Percentiles rank a stretch among this genome's conserved stretches.
Conservation (phyloP, 306 rosid species). For the Carpinus fangiana region DNA sequence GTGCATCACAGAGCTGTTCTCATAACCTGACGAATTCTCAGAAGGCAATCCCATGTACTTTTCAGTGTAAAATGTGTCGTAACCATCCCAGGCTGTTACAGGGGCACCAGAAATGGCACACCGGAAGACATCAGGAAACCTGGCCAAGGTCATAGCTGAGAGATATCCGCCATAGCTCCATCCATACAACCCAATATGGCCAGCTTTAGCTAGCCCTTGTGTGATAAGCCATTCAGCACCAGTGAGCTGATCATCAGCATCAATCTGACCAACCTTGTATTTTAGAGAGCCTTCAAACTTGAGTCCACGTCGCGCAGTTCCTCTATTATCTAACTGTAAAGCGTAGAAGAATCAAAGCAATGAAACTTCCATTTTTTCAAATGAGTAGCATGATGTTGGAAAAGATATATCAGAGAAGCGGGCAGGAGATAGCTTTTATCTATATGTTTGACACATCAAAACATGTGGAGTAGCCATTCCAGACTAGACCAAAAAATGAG, state of each 20-base stretch:
- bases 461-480: background rate
- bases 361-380: background rate
- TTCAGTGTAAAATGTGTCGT: constrained; percentile 94
- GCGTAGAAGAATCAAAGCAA: constrained; percentile 3
- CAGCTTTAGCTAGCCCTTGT: constrained; percentile 69
- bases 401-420: constrained; percentile 2
- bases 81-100: constrained; percentile 92
- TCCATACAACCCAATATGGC: constrained; percentile 85
- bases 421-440: background rate
- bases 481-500: background rate
- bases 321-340: constrained; percentile 89
- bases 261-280: constrained; percentile 62
- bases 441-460: background rate
- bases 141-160: constrained; percentile 75
- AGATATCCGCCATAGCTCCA: constrained; percentile 99
- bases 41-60: constrained; percentile 92
- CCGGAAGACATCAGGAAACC: constrained; percentile 69
- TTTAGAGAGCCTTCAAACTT: constrained; percentile 74
- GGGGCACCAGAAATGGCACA: constrained; percentile 93
- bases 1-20: constrained; percentile 65
- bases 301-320: constrained; percentile 86
- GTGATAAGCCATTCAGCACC: constrained; percentile 93
- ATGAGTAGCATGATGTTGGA: constrained; percentile 11
- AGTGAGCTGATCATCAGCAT: constrained; percentile 80
- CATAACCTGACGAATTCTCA: constrained; percentile 48